Evolutionary conservation across 176 grass and related monocot genomes (phyloP).

Genomic region (Alopecurus myosuroides): DNA sequence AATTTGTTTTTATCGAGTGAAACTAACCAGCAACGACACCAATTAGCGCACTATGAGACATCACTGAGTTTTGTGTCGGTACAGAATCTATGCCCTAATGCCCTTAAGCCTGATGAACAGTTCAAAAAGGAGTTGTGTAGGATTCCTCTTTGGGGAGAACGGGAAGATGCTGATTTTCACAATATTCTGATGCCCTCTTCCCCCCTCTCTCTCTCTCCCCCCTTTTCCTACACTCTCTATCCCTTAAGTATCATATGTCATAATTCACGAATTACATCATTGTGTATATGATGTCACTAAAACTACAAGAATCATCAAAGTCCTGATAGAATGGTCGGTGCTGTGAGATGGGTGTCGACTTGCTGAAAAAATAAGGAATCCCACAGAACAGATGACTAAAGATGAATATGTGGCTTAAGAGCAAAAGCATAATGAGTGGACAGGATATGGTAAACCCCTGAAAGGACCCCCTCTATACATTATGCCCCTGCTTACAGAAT

Average conservation of each 20-base stretch:
- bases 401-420: background rate
- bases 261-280: slow-evolving; percentile 2
- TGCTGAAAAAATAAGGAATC: background rate
- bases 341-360: background rate
- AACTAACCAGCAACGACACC: background rate
- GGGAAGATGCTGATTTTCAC: slow-evolving; percentile 19
- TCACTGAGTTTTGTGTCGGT: background rate
- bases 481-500: background rate
- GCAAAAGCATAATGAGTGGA: slow-evolving; percentile 3
- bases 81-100: slow-evolving; percentile 31
- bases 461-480: background rate
- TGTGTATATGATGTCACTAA: slow-evolving; percentile 1
- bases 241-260: background rate
- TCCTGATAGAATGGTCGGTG: background rate
- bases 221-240: background rate
- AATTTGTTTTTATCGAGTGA: background rate
- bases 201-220: background rate
- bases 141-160: slow-evolving; percentile 23
- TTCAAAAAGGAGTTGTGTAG: background rate
- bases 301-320: background rate
- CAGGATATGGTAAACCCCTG: background rate
- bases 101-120: background rate
- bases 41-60: background rate
- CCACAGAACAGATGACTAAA: background rate
- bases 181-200: slow-evolving; percentile 20